phyloP scores from a whole-genome alignment of 2,329 filamentous ascomycete genomes.

The Colletotrichum filicis region DNA sequence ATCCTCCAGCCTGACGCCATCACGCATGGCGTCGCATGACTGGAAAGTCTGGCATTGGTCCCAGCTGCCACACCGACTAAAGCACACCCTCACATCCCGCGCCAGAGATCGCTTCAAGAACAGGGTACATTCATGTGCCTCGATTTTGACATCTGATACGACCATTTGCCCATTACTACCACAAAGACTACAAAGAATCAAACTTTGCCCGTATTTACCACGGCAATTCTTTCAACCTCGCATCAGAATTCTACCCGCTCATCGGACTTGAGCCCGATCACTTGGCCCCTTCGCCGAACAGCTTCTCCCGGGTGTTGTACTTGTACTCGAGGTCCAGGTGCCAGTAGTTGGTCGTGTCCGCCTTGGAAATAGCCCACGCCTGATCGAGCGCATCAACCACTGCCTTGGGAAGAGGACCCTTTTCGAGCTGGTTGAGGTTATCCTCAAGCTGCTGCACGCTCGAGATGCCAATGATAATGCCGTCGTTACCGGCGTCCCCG shows the following conservation, averaged over 20 bases:
- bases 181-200: neutral
- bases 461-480: slow-evolving; percentile 69
- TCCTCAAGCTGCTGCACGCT: slow-evolving; percentile 66
- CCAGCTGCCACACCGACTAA: slow-evolving; percentile 19
- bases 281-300: slow-evolving; percentile 63
- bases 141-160: slow-evolving; percentile 24
- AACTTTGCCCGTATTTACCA: neutral
- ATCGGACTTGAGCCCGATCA: neutral
- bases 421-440: slow-evolving; percentile 69
- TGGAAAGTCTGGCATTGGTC: slow-evolving; percentile 5
- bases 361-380: slow-evolving; percentile 80
- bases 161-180: slow-evolving; percentile 1
- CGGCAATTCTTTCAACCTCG: neutral
- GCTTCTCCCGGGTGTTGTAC: slow-evolving; percentile 70
- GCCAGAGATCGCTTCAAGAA: neutral
- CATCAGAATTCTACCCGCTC: neutral
- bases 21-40: slow-evolving; percentile 32
- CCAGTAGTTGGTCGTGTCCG: slow-evolving; percentile 63
- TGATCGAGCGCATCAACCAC: slow-evolving; percentile 80
- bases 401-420: slow-evolving; percentile 80
- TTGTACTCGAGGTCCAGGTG: slow-evolving; percentile 72
- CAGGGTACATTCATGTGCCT: slow-evolving; percentile 3
- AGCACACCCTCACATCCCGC: slow-evolving; percentile 1
- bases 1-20: slow-evolving; percentile 11
- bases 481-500: slow-evolving; percentile 62